Evolutionary conservation across 257 asterid genomes (phyloP).

Genomic region (Orobanche coerulescens): DNA sequence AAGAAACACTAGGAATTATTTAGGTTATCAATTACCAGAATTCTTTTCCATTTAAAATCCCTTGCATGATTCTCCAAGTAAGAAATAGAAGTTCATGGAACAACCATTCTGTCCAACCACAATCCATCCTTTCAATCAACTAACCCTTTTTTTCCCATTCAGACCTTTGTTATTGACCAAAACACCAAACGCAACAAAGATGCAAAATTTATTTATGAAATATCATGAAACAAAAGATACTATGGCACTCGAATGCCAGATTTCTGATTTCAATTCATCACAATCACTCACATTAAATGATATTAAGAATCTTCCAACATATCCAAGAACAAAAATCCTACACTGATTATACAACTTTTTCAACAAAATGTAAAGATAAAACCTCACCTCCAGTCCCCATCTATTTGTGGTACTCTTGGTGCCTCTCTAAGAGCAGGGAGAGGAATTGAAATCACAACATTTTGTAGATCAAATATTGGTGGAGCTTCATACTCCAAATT

Average conservation of each 20-base stretch:
- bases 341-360: background rate
- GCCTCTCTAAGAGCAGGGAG: conserved; percentile 91
- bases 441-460: conserved; percentile 86
- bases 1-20: too few relatives aligned
- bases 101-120: background rate
- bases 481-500: conserved; percentile 87
- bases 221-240: background rate
- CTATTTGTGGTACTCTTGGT: conserved; percentile 74
- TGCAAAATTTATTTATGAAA: background rate
- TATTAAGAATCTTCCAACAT: background rate
- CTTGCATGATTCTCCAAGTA: conserved; percentile 15
- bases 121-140: background rate
- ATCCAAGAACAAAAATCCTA: background rate
- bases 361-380: conserved; percentile 12
- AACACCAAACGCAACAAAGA: background rate
- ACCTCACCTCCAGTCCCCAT: conserved; percentile 87
- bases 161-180: background rate
- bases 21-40: too few relatives aligned
- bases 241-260: background rate
- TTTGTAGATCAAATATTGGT: conserved; percentile 66
- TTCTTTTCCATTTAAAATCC: background rate
- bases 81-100: background rate
- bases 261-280: background rate
- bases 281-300: background rate
- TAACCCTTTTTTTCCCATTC: background rate